Conservation (phyloP, 176 grass and related monocot genomes). For the Microstegium vimineum region DNA sequence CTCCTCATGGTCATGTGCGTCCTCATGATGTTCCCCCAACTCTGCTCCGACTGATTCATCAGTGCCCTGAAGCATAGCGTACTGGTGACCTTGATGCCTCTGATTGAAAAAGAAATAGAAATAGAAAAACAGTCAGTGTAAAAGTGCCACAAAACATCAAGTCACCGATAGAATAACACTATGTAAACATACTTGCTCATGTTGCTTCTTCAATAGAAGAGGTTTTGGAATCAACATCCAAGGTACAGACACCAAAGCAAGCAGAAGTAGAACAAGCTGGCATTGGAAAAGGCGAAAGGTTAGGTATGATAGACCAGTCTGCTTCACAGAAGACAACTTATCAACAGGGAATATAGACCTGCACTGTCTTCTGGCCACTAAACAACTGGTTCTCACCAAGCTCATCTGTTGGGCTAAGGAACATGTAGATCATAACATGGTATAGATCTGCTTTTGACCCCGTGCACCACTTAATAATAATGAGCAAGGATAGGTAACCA, state of each 20-base stretch:
- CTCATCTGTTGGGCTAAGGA: slow-evolving; percentile 82
- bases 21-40: slow-evolving; percentile 47
- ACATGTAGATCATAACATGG: slow-evolving; percentile 99
- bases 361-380: slow-evolving; percentile 73
- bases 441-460: slow-evolving; percentile 87
- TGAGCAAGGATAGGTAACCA: slow-evolving; percentile 86
- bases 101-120: slow-evolving; percentile 39
- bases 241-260: slow-evolving; percentile 80
- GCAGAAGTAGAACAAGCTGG: slow-evolving; percentile 72
- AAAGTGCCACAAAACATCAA: background rate
- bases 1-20: slow-evolving; percentile 59
- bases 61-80: slow-evolving; percentile 46
- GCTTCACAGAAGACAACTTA: background rate
- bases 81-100: slow-evolving; percentile 81
- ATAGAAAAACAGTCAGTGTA: slow-evolving; percentile 34
- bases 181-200: slow-evolving; percentile 50
- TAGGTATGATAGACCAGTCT: background rate
- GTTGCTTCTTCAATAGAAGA: slow-evolving; percentile 73
- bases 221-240: slow-evolving; percentile 99
- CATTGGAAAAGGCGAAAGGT: slow-evolving; percentile 4
- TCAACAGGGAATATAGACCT: slow-evolving; percentile 48
- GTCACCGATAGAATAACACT: background rate
- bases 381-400: slow-evolving; percentile 95
- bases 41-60: slow-evolving; percentile 72
- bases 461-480: slow-evolving; percentile 93